Base-by-base conservation (phyloP, 2,329 filamentous ascomycete species). In the Venturiaceae sp. region DNA sequence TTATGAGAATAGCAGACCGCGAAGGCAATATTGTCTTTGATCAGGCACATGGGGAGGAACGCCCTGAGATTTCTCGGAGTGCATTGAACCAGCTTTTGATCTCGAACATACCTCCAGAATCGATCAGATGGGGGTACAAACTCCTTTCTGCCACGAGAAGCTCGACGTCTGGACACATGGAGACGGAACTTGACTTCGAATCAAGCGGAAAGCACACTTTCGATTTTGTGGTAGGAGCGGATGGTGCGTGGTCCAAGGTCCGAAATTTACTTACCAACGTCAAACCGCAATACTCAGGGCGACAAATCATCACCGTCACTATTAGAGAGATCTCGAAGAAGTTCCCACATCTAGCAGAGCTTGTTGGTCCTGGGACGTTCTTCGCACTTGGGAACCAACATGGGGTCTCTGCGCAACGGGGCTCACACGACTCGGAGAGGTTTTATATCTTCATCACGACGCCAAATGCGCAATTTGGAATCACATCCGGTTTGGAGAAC, bases 141-240 rank as follows among this genome's bases (percentile, higher is more conserved):
- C 16, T 57, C 8, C 36, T 39, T 39, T 39, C 36, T 11, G 62
- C 58, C 8, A 63, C 72, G 8, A n/a, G n/a, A n/a, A 53, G 60
- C 23, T 26, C 46, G 8, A 16, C 14, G 9, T 13, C 8, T 11
- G 21, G 9, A 9, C 11, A 28, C 34, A 41, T 21, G n/a, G 33
- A 19, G 11, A 55, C 11, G 9, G 14, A 13, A 9, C 21, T 55
- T 28, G 33, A 23, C n/a, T 39, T 39, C n/a, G 37, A 30, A 7
- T 8, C 11, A 19, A 9, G 9, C 19, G 11, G 9, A 8, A 11
- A 53, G 23, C 64, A 61, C 1, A 72, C 68, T 0, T 76, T 77
- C 61, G 66, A 71, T 41, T 70, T 80, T 3, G 68, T 80, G 4
- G 70, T 80, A 19, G 78, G 77, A 5, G 75, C 73, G 11, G 77